Evolutionary conservation across 139 green algal genomes (phyloP), one percentile per base, ranked within the genome.

Genomic region (Picochlorum sp.): DNA sequence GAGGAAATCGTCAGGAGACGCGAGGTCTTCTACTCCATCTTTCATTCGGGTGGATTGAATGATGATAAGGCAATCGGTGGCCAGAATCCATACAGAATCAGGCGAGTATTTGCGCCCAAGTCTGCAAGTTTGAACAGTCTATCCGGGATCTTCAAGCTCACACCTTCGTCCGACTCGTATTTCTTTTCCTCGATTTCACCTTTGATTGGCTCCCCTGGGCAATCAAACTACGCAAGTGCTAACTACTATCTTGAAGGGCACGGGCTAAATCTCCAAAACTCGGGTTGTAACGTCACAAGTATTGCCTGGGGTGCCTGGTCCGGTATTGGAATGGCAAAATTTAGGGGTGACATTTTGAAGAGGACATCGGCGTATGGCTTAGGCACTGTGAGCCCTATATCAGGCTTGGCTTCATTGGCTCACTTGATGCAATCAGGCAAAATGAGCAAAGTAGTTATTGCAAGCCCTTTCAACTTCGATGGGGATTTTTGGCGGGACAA

Each of bases 281-380:
- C 15, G 28, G 71, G 71, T 13, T 7, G 56, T 28, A 30, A 13
- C 18, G 4, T 26, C 24, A 62, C 26, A 9, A 46, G 46, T 21
- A 51, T 85, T 18, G 70, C 77, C 34, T 85, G 78, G 78, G 78
- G 78, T 13, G 71, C 78, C 13, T 85, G 78, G 78, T 52, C 58
- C 24, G 26, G 71, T 24, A 77, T 72, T 6, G 87, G 88, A 59
- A 95, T 95, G 88, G 88, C 89, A 4, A 71, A 72, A 2, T 49
- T 61, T 7, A 62, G 71, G 6, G 15, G 45, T 45, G 50, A 20
- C 6, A 61, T 68, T 1, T 38, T 67, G 0, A 49, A 59, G 5
- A 67, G 85, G 15, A 73, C 90, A 61, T 72, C 84, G 59, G 74
- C 73, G 11, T 88, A 69, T n/a, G 88, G 89, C 45, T 85, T 96